These are phyloP conservation scores for Anastatica hierochuntica DNA, from an alignment of 345 rosid genomes.

Conservation along the genomic window DNA sequence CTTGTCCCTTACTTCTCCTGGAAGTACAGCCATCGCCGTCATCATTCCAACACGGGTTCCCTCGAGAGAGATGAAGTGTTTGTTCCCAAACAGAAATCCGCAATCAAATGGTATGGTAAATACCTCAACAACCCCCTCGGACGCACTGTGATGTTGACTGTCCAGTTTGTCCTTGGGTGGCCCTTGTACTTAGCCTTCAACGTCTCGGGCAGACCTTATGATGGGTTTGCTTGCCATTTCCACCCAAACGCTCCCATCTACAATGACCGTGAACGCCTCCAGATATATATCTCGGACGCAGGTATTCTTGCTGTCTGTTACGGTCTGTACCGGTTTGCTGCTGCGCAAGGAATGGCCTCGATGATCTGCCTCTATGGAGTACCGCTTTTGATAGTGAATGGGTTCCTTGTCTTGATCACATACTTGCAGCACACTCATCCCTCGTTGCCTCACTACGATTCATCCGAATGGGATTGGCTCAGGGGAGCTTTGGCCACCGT, in stretches of 20 bases:
- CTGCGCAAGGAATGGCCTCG: slow-evolving; percentile 53
- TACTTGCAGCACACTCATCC: slow-evolving; percentile 89
- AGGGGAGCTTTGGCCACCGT: slow-evolving; percentile 78
- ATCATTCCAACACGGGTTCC: slow-evolving; percentile 83
- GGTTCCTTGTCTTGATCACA: slow-evolving; percentile 60
- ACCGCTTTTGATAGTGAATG: slow-evolving; percentile 63
- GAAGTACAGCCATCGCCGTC: slow-evolving; percentile 92
- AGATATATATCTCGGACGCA: slow-evolving; percentile 57
- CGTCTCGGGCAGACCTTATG: slow-evolving; percentile 68
- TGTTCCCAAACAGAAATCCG: slow-evolving; percentile 55
- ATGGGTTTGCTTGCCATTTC: slow-evolving; percentile 63
- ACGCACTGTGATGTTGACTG: slow-evolving; percentile 33
- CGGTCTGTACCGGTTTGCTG: slow-evolving; percentile 43
- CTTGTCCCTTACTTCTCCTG: slow-evolving; percentile 91
- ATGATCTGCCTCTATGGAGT: slow-evolving; percentile 53
- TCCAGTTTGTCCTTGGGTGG: slow-evolving; percentile 72
- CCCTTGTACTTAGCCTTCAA: slow-evolving; percentile 77
- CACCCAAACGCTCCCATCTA: slow-evolving; percentile 75
- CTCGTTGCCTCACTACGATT: slow-evolving; percentile 68
- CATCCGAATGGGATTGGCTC: slow-evolving; percentile 88
- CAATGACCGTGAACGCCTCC: slow-evolving; percentile 60
- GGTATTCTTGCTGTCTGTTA: slow-evolving; percentile 50
- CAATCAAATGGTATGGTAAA: slow-evolving; percentile 43
- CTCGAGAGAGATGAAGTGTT: slow-evolving; percentile 80
- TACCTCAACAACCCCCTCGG: slow-evolving; percentile 75